phyloP scores from a whole-genome alignment of 495 filamentous ascomycete genomes.

The Evansstolkia leycettana region DNA sequence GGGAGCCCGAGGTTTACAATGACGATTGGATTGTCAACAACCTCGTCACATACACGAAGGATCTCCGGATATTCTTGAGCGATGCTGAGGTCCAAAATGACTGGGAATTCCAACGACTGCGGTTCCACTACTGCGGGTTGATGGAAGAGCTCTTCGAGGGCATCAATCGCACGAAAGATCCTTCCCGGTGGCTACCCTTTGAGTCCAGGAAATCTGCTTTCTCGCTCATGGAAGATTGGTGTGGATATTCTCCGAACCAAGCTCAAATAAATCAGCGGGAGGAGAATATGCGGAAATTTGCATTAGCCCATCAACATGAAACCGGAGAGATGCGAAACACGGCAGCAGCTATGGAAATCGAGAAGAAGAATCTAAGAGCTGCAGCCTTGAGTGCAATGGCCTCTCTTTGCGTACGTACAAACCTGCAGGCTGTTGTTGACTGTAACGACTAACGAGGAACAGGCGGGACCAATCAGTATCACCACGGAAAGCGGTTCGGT shows the following conservation, averaged over 20 bases:
- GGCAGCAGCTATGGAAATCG: slow-evolving; percentile 87
- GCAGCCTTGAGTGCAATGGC: slow-evolving; percentile 95
- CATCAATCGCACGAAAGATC: slow-evolving; percentile 75
- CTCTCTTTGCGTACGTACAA: slow-evolving; percentile 59
- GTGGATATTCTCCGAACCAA: slow-evolving; percentile 91
- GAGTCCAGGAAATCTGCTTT: slow-evolving; percentile 89
- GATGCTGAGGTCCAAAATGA: slow-evolving; percentile 91
- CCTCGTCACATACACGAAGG: slow-evolving; percentile 79
- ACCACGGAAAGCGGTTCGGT: slow-evolving; percentile 71
- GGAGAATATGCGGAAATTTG: slow-evolving; percentile 73
- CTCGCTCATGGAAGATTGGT: slow-evolving; percentile 97
- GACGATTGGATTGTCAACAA: slow-evolving; percentile 92
- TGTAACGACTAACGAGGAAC: slow-evolving; percentile 4
- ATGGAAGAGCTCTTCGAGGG: slow-evolving; percentile 88
- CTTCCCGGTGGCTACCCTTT: slow-evolving; percentile 88
- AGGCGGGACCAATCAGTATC: slow-evolving; percentile 77
- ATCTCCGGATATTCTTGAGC: slow-evolving; percentile 85
- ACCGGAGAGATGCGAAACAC: slow-evolving; percentile 59
- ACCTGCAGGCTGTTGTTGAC: not conserved
- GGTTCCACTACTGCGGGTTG: slow-evolving; percentile 86
- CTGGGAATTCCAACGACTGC: slow-evolving; percentile 87
- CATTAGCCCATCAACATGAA: slow-evolving; percentile 54
- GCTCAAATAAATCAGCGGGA: slow-evolving; percentile 69
- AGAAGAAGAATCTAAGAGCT: slow-evolving; percentile 81
- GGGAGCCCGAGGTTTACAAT: slow-evolving; percentile 62